A percentile compares a stretch with the other conserved stretches of the same genome.
Evolutionary conservation across 2,329 filamentous ascomycete genomes (phyloP).

Genomic region (Fusarium sp.): DNA sequence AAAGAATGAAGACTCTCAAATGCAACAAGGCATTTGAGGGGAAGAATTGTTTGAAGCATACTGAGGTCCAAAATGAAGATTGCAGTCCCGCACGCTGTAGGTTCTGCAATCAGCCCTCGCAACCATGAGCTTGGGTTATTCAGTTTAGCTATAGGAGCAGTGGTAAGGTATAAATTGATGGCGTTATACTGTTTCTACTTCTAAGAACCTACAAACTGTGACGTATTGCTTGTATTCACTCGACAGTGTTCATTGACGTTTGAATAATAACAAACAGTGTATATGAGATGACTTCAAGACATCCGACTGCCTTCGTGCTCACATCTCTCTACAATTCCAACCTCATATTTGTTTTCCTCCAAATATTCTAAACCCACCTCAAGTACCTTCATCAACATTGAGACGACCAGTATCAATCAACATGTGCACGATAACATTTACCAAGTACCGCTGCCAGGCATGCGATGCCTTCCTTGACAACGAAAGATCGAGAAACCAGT

Average conservation of each 20-base stretch:
- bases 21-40: neutral
- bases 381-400: neutral
- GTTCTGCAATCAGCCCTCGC: neutral
- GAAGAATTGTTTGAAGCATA: neutral
- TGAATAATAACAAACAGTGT: too few species aligned
- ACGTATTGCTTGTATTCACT: too few species aligned
- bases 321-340: too few species aligned
- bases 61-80: neutral
- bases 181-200: too few species aligned
- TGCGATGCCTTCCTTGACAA: neutral
- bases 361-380: neutral
- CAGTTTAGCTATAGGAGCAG: neutral
- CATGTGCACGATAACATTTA: constrained; percentile 12
- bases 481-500: neutral
- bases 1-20: neutral
- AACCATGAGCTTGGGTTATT: neutral
- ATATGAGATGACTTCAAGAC: too few species aligned
- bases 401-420: neutral
- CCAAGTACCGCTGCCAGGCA: constrained; percentile 3
- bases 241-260: too few species aligned
- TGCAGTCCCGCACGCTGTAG: neutral
- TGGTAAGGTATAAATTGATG: neutral
- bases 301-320: too few species aligned
- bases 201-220: too few species aligned
- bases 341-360: too few species aligned